Conservation (phyloP, 2,329 filamentous ascomycete species). For the Dactylellina haptotyla region DNA sequence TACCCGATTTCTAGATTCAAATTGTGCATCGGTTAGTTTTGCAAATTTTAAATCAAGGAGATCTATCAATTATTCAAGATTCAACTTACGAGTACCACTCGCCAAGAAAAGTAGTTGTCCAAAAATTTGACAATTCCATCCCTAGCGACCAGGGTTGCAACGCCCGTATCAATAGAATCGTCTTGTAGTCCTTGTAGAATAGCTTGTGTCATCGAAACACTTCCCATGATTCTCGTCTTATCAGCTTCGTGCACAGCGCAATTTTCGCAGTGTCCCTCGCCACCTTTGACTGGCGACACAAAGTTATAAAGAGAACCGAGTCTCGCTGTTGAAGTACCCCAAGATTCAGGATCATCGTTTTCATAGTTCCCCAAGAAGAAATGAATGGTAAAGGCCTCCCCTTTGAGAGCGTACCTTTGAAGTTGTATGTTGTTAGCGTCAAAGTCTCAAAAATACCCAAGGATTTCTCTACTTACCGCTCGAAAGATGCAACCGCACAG, state of each 20-base stretch:
- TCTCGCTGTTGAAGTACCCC: neutral
- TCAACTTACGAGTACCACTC: neutral
- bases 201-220: slow-evolving; percentile 13
- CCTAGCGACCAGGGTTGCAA: neutral
- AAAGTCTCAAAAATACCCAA: too few relatives aligned
- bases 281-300: neutral
- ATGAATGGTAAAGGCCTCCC: neutral
- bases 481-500: neutral
- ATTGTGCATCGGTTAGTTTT: too few relatives aligned
- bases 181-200: neutral
- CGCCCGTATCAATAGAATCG: neutral
- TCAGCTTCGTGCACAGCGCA: neutral
- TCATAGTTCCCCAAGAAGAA: slow-evolving; percentile 9
- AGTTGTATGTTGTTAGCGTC: too few relatives aligned
- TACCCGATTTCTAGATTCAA: too few relatives aligned
- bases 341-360: neutral
- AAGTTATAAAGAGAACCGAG: slow-evolving; percentile 4
- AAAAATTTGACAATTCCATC: neutral
- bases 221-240: neutral
- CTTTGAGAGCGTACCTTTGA: slow-evolving; percentile 1
- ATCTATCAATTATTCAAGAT: too few relatives aligned
- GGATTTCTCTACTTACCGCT: neutral
- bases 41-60: too few relatives aligned
- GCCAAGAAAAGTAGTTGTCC: neutral
- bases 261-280: neutral